These are phyloP conservation scores for Xylaria sp. DNA, from an alignment of 2,329 filamentous ascomycete species.

Conservation along the genomic window DNA sequence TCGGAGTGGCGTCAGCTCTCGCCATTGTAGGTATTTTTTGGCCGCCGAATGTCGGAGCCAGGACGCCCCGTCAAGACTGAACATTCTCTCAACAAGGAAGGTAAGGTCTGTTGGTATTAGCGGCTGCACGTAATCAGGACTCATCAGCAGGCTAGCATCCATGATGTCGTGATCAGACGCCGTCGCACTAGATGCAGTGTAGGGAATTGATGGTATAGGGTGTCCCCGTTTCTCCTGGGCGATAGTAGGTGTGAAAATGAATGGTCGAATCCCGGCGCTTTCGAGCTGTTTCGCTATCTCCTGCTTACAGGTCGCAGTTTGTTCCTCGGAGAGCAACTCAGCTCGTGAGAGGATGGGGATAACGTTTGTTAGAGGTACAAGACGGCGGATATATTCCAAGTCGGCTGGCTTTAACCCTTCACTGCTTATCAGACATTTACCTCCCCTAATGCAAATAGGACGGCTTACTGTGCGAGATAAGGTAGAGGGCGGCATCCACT, in stretches of 20 bases:
- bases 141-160: conserved; percentile 95
- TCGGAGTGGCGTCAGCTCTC: conserved; percentile 51
- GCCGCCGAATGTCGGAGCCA: conserved; percentile 86
- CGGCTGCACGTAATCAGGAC: conserved; percentile 86
- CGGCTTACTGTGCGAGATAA: conserved; percentile 77
- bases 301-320: conserved; percentile 69
- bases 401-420: conserved; percentile 71
- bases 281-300: conserved; percentile 67
- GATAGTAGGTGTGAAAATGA: conserved; percentile 68
- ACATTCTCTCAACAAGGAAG: conserved; percentile 76
- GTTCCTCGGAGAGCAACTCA: conserved; percentile 72
- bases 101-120: conserved; percentile 79
- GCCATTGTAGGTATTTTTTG: conserved; percentile 82
- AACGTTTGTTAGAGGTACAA: conserved; percentile 82
- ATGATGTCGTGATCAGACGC: conserved; percentile 82
- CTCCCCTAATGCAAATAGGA: background rate
- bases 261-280: conserved; percentile 69
- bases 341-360: conserved; percentile 83
- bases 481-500: conserved; percentile 86
- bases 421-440: conserved; percentile 37
- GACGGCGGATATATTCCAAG: conserved; percentile 74
- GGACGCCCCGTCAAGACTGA: conserved; percentile 80
- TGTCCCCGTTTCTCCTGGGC: conserved; percentile 40
- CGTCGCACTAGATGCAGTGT: conserved; percentile 80
- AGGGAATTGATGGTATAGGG: conserved; percentile 61